Percentiles rank a stretch among this genome's conserved stretches.
phyloP scores from a whole-genome alignment of 2,329 filamentous ascomycete genomes.

The Sarocladium oryzae region DNA sequence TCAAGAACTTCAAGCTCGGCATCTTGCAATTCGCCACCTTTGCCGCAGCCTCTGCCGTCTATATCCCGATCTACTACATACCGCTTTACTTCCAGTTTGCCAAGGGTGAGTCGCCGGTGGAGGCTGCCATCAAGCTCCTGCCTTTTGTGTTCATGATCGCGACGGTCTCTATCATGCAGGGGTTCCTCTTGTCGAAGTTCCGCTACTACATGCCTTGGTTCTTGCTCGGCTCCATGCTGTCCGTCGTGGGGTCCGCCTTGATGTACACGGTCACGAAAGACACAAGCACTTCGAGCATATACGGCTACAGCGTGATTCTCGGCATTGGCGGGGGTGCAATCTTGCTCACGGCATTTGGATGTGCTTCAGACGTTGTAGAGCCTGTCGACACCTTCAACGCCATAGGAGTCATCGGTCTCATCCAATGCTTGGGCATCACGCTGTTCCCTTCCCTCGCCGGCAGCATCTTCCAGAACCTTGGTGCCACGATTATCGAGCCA shows the following conservation, averaged over 20 bases:
- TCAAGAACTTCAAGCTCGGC: conserved; percentile 25
- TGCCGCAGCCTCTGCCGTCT: conserved; percentile 21
- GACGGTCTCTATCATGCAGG: conserved; percentile 20
- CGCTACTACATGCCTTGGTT: conserved; percentile 36
- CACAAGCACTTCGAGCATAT: too few species aligned
- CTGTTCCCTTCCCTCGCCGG: too few species aligned
- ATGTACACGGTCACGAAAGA: too few species aligned
- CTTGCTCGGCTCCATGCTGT: conserved; percentile 26
- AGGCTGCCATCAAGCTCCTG: conserved; percentile 30
- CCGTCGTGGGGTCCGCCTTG: not conserved
- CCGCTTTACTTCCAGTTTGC: conserved; percentile 45
- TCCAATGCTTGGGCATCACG: too few species aligned
- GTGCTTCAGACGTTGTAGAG: too few species aligned
- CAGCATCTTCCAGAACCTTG: too few species aligned
- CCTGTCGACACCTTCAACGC: too few species aligned
- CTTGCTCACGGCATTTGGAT: too few species aligned
- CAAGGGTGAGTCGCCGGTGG: conserved; percentile 28
- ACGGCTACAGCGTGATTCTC: too few species aligned
- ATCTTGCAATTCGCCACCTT: conserved; percentile 32
- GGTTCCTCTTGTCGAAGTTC: conserved; percentile 11
- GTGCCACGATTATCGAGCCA: too few species aligned
- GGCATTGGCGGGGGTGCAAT: too few species aligned
- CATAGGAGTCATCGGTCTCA: too few species aligned
- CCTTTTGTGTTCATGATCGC: conserved; percentile 32
- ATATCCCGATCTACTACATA: conserved; percentile 36